phyloP scores from a whole-genome alignment of 345 rosid genomes.

The Camelina sativa region DNA sequence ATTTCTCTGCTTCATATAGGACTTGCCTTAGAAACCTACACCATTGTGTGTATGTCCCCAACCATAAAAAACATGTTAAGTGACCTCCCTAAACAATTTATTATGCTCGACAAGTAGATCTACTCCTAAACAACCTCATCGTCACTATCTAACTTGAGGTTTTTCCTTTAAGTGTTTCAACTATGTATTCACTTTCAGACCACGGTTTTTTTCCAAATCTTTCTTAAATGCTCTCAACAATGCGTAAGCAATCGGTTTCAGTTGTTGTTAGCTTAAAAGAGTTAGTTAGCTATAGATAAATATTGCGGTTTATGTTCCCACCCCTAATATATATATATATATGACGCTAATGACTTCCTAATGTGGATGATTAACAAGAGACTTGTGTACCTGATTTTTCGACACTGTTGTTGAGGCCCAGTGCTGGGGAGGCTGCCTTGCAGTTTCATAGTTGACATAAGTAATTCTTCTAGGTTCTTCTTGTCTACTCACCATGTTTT shows the following conservation, averaged over 20 bases:
- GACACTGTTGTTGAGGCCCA: conserved; percentile 49
- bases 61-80: conserved; percentile 2
- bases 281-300: neutral
- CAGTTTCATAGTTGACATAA: conserved; percentile 43
- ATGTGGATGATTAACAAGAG: conserved; percentile 1
- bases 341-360: neutral
- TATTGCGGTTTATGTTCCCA: neutral
- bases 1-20: conserved; percentile 35
- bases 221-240: conserved; percentile 18
- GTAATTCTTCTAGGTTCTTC: conserved; percentile 41
- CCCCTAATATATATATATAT: neutral
- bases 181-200: no score
- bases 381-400: conserved; percentile 42
- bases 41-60: conserved; percentile 13
- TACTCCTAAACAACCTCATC: neutral
- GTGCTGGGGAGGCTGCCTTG: conserved; percentile 39
- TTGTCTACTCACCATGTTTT: conserved; percentile 37
- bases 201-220: neutral
- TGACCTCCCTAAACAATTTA: neutral
- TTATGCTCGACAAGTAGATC: neutral
- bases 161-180: neutral
- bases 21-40: conserved; percentile 47
- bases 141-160: neutral
- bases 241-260: neutral
- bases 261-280: neutral